These are phyloP conservation scores for Acacia acuminata DNA, from an alignment of 306 rosid species.

Conservation along the genomic window DNA sequence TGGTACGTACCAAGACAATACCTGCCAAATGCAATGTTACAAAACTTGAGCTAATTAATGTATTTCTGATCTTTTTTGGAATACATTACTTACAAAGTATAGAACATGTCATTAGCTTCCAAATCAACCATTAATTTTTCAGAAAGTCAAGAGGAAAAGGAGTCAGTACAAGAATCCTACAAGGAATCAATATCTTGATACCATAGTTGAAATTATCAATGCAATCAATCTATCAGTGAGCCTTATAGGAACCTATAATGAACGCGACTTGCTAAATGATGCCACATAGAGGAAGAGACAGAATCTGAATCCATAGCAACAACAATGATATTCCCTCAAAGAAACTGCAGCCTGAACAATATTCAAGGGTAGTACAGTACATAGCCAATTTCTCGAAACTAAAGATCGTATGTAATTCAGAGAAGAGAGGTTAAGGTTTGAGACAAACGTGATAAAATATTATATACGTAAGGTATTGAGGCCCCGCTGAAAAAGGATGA, in stretches of 20 bases:
- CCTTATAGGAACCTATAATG: not conserved
- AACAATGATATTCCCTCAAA: not conserved
- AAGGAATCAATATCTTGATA: not conserved
- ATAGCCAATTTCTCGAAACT: conserved; percentile 16
- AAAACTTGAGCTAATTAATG: not conserved
- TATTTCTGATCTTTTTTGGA: not conserved
- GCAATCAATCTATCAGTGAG: not conserved
- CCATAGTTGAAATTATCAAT: conserved; percentile 13
- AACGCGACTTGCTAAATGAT: not conserved
- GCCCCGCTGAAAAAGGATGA: conserved; percentile 15
- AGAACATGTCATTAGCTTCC: not conserved
- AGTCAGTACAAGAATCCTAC: not conserved
- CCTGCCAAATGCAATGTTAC: not conserved
- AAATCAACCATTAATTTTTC: not conserved
- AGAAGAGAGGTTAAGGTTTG: conserved; percentile 22
- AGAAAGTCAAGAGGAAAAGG: not conserved
- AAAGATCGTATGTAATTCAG: conserved; percentile 8
- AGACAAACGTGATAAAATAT: conserved; percentile 11
- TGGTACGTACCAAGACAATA: not conserved
- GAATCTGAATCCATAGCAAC: conserved; percentile 10
- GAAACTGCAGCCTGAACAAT: not conserved
- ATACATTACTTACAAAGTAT: not conserved
- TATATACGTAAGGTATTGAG: not conserved
- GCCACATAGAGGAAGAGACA: not conserved
- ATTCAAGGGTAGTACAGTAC: not conserved